Evolutionary conservation across 2,329 filamentous ascomycete species (phyloP), one percentile per base, ranked within the genome.

Genomic region (Aspergillus texensis): DNA sequence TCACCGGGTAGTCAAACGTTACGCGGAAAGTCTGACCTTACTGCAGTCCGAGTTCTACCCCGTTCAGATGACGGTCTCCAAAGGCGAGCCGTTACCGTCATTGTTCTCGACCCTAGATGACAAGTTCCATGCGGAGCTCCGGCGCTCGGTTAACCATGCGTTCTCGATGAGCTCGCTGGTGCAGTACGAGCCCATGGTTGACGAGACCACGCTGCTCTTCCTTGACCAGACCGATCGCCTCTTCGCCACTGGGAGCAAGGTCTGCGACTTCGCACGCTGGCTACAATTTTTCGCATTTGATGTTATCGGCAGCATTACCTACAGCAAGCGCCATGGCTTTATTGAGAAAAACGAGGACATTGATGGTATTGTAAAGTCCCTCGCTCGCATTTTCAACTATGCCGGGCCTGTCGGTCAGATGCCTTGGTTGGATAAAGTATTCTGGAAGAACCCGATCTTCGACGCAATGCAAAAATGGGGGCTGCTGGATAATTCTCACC

Each of bases 241-340:
- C 4, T 62, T 60, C 14, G 54, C 60, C 30, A 24, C 30, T 16
- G 32, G 28, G 6, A n/a, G 19, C 9, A 30, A 41, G 21, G 41
- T 61, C 43, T 71, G 68, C 36, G 65, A 72, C 41, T 71, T 74
- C 39, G 65, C 67, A 3, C 64, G 64, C 16, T 94, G 91, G 91
- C 79, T 94, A 63, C 91, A 94, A 71, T 93, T 89, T 73, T 93
- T 91, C 69, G 91, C 91, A 0, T 94, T 94, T 71, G 91, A 94
- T 71, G 91, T 93, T n/a, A 92, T 93, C 66, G 90, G 90, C 8
- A 88, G 91, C 65, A 86, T 93, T 71, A 93, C 91, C 0, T 93
- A 91, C 78, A 89, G 87, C 75, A 92, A 92, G 75, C 84, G 90
- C 0, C 85, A 93, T 64, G 91, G 91, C 0, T 94, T 94, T 69